Base-by-base conservation (phyloP, 2,329 filamentous ascomycete genomes). In the Penicillium hesseltinei region DNA sequence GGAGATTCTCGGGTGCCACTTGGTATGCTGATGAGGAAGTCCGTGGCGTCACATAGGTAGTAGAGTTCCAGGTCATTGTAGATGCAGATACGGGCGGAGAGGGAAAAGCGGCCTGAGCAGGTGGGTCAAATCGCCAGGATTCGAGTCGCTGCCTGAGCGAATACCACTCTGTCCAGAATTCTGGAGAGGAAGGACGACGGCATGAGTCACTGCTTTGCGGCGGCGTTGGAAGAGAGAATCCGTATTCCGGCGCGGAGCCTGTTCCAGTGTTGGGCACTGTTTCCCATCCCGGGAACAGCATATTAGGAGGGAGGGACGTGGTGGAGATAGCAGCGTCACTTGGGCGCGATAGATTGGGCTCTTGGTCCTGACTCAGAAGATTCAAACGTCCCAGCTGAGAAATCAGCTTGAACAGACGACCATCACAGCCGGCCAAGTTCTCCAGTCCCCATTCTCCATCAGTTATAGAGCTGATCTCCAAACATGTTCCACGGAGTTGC, bases 161-260 rank as follows among this genome's bases (percentile, higher is more conserved):
- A 70, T 88, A 88, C 92, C 92, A 96, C 73, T 95, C 91, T 29
- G 81, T 79, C 91, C 91, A 95, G 73, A 95, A 95, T n/a, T 57
- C 66, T 7, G 70, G 64, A 8, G 69, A 69, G 25, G 63, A 58
- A 38, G 68, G 62, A 27, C 58, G 63, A 49, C 60, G 45, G 17
- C 57, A 54, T 19, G 62, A 59, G 11, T 67, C 64, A 44, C 53
- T 63, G 19, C 61, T 62, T 45, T 59, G 62, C 4, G 65, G 61
- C 9, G 63, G 66, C 4, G 60, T 64, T 69, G 76, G 58, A 66
- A 73, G 52, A 71, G 77, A 47, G 53, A 64, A 68, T n/a, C 61
- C 60, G 65, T 65, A 69, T 17, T 56, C 59, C 8, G 49, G 13
- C 9, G 59, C 57, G 82, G 62, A 82, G 9, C 80, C 69, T 4